Conservation (phyloP, 345 rosid genomes). For the Raphanus sativus region DNA sequence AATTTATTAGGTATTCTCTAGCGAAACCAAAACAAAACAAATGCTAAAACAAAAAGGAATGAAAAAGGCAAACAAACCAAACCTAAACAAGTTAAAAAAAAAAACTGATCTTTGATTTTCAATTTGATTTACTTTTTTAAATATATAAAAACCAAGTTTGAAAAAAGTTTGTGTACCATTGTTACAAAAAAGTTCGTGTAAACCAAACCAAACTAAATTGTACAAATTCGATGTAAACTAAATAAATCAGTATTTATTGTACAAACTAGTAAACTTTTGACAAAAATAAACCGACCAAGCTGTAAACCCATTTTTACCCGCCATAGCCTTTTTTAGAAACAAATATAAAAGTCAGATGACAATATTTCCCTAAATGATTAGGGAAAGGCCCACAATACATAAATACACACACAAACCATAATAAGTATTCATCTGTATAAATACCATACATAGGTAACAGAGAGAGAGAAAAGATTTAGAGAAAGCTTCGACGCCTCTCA, state of each 20-base stretch:
- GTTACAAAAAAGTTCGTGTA: background rate
- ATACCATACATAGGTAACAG: slow-evolving; percentile 5
- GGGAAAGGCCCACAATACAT: slow-evolving; percentile 20
- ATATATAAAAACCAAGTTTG: background rate
- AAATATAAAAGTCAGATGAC: background rate
- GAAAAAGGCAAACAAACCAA: background rate
- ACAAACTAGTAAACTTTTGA: background rate
- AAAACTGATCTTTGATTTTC: background rate
- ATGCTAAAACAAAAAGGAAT: background rate
- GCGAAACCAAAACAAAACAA: background rate
- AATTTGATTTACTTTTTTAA: background rate
- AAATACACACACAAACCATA: background rate
- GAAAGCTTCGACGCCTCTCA: slow-evolving; percentile 35
- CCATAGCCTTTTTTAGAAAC: background rate
- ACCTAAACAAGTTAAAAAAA: background rate
- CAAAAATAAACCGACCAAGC: background rate
- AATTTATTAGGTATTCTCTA: background rate
- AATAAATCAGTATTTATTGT: background rate
- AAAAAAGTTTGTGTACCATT: background rate
- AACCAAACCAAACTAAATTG: background rate
- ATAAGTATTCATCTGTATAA: background rate
- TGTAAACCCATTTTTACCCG: background rate
- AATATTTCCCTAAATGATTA: slow-evolving; percentile 19
- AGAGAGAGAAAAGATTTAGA: background rate
- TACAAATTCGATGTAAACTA: background rate